phyloP scores from a whole-genome alignment of 306 rosid genomes.

The Cyclanthera cordifolia region DNA sequence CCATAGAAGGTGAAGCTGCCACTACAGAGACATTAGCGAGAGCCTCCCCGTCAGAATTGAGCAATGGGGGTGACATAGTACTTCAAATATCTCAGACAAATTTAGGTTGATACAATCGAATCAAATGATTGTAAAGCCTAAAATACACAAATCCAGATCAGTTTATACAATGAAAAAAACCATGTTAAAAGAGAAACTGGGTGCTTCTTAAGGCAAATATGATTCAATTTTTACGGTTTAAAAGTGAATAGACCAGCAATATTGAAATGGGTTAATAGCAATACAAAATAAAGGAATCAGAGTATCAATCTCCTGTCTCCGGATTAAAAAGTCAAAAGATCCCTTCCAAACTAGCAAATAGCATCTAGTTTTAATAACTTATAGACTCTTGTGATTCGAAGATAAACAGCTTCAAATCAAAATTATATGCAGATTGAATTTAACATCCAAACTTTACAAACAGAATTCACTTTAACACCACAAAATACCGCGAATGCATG shows the following conservation, averaged over 20 bases:
- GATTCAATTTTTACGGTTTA: neutral
- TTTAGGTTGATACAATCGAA: constrained; percentile 11
- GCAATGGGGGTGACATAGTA: constrained; percentile 64
- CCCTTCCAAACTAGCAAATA: neutral
- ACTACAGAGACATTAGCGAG: constrained; percentile 32
- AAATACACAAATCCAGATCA: neutral
- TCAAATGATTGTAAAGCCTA: constrained; percentile 1
- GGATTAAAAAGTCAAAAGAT: neutral
- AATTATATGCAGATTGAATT: neutral
- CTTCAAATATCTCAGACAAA: constrained; percentile 18
- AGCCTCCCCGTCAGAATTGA: constrained; percentile 62
- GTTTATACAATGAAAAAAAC: constrained; percentile 5
- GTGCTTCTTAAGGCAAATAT: neutral
- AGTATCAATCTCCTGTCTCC: neutral
- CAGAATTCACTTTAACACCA: constrained; percentile 5
- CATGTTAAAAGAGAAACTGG: neutral
- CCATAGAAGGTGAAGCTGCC: constrained; percentile 42
- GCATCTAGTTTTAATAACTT: neutral
- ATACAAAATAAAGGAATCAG: neutral
- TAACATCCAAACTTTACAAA: too few relatives aligned
- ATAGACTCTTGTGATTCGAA: neutral
- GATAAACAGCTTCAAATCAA: neutral
- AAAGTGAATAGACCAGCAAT: neutral
- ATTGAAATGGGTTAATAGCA: neutral
- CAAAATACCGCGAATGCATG: neutral